Base-by-base conservation (phyloP, 768 basidiomycete species). In the Albatrellus ellisii region DNA sequence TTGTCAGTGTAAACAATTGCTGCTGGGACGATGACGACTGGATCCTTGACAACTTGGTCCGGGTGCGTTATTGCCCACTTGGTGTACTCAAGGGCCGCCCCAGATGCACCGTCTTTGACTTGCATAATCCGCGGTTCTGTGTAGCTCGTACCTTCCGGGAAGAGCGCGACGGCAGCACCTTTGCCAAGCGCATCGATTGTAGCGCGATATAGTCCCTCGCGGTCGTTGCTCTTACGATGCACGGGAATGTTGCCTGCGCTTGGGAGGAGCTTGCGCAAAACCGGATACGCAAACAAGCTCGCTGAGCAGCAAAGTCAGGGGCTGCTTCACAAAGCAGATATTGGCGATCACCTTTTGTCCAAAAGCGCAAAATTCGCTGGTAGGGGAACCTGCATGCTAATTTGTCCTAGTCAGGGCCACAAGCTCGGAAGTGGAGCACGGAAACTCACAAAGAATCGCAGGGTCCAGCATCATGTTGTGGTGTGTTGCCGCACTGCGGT, bases 231-330 rank as follows among this genome's bases (percentile, higher is more conserved):
- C 64, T 87, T 91, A 46, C 95, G 76, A 60, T 95, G 92, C 26
- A 98, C 94, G 18, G 94, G 91, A 49, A 99, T 92, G 59, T 95
- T 95, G n/a, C 95, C 92, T 2, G 94, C 84, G 46, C 84, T 83
- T 41, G 73, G 73, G 7, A 98, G 68, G 45, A 98, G 71, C 49
- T 75, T 79, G 21, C 72, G 69, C 43, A 81, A 64, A 8, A 76
- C 59, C 2, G 87, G 87, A 56, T 95, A 82, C 14, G 64, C 72
- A 58, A 94, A 98, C 34, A 99, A 66, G 36, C 75, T 71, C 18
- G 82, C 83, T 50, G 29, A 36, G 15, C 12, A 31, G 29, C 17
- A 12, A 12, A 80, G 26, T 41, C 51, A 41, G 25, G 29, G 11
- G 38, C 40, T 17, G 40, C 26, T 46, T 43, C 45, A 26, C 45